These are phyloP conservation scores for Pittosporum tobira DNA, from an alignment of 129 eudicot species.

Conservation along the genomic window DNA sequence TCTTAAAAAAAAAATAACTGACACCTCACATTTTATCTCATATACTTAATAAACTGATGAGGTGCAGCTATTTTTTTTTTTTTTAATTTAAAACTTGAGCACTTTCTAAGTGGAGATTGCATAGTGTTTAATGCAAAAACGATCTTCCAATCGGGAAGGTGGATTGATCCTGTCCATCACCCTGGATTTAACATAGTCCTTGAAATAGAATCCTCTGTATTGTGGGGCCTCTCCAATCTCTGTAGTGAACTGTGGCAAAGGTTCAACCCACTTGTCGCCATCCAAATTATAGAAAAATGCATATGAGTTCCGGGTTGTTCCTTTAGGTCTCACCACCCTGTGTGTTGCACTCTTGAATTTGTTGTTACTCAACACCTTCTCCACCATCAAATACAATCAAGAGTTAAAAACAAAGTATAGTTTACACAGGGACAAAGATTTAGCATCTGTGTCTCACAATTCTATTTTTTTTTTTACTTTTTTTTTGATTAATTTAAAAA, in stretches of 20 bases:
- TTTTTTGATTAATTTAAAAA: too few relatives aligned
- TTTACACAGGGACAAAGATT: neutral
- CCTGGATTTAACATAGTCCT: conserved; percentile 16
- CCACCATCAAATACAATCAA: neutral
- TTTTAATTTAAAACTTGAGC: too few relatives aligned
- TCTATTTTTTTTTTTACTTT: too few relatives aligned
- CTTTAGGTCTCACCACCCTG: conserved; percentile 9
- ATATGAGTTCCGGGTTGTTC: conserved; percentile 1
- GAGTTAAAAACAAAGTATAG: too few relatives aligned
- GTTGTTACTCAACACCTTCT: conserved; percentile 20
- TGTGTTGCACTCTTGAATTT: conserved; percentile 24
- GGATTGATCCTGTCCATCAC: conserved; percentile 9
- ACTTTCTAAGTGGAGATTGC: conserved; percentile 9
- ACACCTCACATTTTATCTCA: too few relatives aligned
- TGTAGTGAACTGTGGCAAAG: conserved; percentile 7
- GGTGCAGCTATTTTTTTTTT: too few relatives aligned
- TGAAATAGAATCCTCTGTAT: conserved; percentile 18
- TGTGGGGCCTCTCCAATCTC: conserved; percentile 10
- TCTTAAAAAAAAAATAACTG: too few relatives aligned
- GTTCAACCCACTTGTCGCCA: conserved; percentile 14
- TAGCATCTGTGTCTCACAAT: too few relatives aligned
- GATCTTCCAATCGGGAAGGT: conserved; percentile 16
- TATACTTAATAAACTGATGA: too few relatives aligned
- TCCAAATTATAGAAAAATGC: conserved; percentile 8
- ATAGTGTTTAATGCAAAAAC: conserved; percentile 14